Evolutionary conservation across 352 stramenopile species (phyloP), one percentile per base, ranked within the genome.

Genomic region (Thalassiosira mediterranea): DNA sequence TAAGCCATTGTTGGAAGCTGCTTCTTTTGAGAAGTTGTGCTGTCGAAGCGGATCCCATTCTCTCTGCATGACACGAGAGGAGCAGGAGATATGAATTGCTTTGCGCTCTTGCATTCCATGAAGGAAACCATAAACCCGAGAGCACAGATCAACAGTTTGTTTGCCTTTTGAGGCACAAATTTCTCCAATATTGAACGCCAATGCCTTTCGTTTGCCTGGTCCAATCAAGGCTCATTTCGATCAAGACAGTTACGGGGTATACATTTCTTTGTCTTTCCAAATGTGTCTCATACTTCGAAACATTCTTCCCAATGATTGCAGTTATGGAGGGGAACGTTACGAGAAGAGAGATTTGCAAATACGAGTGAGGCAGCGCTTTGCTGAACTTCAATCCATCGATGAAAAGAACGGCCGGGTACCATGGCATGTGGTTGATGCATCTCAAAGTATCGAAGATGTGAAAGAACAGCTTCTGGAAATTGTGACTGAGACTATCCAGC

Each of bases 261-360:
- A 87, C 65, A 87, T 61, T 67, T 37, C 1, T 25, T 59, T 40
- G 13, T 17, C 17, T 59, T 68, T 61, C 38, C 26, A 34, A 15
- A 0, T n/a, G 29, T 34, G 13, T 62, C 64, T 72, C 32, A 26
- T 53, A 47, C 3, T 61, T 46, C 17, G 5, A 28, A 21, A 46
- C 40, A 28, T 2, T 10, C 19, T 10, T 49, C 47, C 10, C 10
- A n/a, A 15, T n/a, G 29, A 37, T 56, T 8, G 8, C 38, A 92
- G 87, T 11, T 93, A 91, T 69, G 87, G 87, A 65, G 81, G 72
- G 21, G 87, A 93, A 76, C 78, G 87, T 44, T 93, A 93, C 52
- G 87, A 93, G 79, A 89, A 90, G 59, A 46, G 73, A 48, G 85
- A 91, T 48, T 77, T 93, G 48, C 87, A 93, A 78, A 81, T 81